A percentile compares a stretch with the other conserved stretches of the same genome.
phyloP scores from a whole-genome alignment of 2,329 filamentous ascomycete genomes.

The Orbilia javanica region DNA sequence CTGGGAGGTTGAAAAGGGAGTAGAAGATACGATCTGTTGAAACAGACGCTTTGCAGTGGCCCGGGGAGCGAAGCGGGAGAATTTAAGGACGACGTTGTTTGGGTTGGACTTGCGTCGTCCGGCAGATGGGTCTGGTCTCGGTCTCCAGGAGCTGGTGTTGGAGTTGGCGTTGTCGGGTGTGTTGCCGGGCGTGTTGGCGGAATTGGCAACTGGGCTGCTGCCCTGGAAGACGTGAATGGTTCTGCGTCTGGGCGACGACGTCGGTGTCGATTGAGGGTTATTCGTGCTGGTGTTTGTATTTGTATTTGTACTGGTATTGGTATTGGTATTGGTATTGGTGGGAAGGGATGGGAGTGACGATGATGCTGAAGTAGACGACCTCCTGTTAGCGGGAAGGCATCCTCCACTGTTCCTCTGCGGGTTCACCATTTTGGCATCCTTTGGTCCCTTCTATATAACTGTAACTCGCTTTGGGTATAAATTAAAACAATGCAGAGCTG shows the following conservation, averaged over 20 bases:
- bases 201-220: not conserved
- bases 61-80: conserved; percentile 50
- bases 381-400: conserved; percentile 44
- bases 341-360: conserved; percentile 14
- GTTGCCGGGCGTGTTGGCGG: conserved; percentile 23
- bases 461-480: not conserved
- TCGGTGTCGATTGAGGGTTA: not conserved
- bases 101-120: conserved; percentile 45
- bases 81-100: conserved; percentile 46
- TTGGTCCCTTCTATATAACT: conserved; percentile 25
- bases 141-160: too few species aligned
- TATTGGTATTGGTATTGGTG: not conserved
- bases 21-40: conserved; percentile 60
- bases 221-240: conserved; percentile 36
- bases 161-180: conserved; percentile 25
- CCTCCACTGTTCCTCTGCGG: conserved; percentile 45
- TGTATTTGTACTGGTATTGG: not conserved
- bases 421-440: conserved; percentile 55
- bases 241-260: conserved; percentile 28
- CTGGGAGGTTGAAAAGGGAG: conserved; percentile 52
- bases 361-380: conserved; percentile 17
- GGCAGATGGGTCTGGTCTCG: conserved; percentile 7
- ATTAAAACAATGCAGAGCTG: conserved; percentile 18
- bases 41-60: conserved; percentile 61
- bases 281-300: too few species aligned